Conservation (phyloP, 495 filamentous ascomycete genomes). For the Extremus antarcticus region DNA sequence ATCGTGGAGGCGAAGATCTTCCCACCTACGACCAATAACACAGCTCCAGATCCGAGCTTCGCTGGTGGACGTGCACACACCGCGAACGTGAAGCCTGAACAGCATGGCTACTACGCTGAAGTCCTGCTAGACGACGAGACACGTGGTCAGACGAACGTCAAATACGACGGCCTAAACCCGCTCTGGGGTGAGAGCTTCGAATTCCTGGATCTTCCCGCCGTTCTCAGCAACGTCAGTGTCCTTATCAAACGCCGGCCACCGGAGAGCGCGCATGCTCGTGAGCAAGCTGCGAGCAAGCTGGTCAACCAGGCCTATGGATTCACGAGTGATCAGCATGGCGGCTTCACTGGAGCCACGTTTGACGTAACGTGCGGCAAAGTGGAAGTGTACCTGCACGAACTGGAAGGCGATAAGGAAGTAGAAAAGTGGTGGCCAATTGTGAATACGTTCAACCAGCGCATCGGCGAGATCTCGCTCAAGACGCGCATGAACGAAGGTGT, state of each 20-base stretch:
- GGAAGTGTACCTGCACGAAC: constrained; percentile 73
- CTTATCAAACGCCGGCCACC: constrained; percentile 63
- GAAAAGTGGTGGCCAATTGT: constrained; percentile 87
- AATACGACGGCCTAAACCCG: constrained; percentile 68
- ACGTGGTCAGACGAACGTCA: constrained; percentile 72
- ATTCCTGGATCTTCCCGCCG: constrained; percentile 72
- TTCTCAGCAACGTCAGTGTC: constrained; percentile 68
- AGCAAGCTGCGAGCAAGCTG: constrained; percentile 11
- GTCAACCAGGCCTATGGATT: constrained; percentile 24
- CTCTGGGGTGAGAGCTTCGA: constrained; percentile 94
- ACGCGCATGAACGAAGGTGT: constrained; percentile 76
- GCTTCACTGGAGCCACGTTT: constrained; percentile 34
- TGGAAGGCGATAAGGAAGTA: constrained; percentile 64
- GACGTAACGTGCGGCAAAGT: constrained; percentile 62
- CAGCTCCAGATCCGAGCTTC: constrained; percentile 11
- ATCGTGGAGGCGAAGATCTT: constrained; percentile 51
- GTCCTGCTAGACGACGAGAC: constrained; percentile 86
- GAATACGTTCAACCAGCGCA: constrained; percentile 56
- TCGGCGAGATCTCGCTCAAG: constrained; percentile 83
- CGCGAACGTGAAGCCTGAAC: constrained; percentile 5
- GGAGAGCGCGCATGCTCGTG: constrained; percentile 18
- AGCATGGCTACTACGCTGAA: constrained; percentile 64
- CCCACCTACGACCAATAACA: constrained; percentile 17
- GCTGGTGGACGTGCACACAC: constrained; percentile 1
- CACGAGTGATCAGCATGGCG: constrained; percentile 24